Percentiles rank a stretch among this genome's conserved stretches.
Conservation (phyloP, 805 yeast genomes). For the Zygoascus flipseniorum region DNA sequence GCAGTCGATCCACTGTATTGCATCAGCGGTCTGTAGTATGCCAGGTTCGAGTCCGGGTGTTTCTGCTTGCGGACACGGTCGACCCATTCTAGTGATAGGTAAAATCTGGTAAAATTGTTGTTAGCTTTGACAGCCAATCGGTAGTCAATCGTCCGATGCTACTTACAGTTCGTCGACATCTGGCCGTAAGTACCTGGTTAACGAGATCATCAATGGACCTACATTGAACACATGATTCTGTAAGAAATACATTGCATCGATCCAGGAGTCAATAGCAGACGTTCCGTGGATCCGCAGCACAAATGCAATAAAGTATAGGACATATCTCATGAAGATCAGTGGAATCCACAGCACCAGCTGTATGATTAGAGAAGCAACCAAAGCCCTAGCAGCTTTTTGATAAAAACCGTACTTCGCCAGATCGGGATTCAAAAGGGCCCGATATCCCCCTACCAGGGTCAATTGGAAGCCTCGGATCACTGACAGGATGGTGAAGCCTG, state of each 20-base stretch:
- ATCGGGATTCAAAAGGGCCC: conserved; percentile 39
- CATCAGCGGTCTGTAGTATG: conserved; percentile 17
- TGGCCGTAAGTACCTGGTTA: conserved; percentile 30
- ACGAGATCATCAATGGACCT: conserved; percentile 33
- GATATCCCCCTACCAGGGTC: conserved; percentile 40
- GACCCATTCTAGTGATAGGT: conserved; percentile 32
- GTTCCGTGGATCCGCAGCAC: conserved; percentile 13
- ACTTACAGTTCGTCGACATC: conserved; percentile 32
- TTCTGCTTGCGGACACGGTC: conserved; percentile 32
- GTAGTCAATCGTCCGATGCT: no score
- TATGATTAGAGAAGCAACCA: conserved; percentile 32
- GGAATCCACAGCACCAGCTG: conserved; percentile 31
- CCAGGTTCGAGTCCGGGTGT: conserved; percentile 31
- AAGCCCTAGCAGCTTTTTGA: conserved; percentile 29
- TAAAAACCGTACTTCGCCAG: conserved; percentile 32
- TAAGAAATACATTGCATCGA: conserved; percentile 25
- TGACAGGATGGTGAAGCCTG: conserved; percentile 42
- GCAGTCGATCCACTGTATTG: conserved; percentile 1
- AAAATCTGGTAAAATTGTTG: conserved; percentile 21
- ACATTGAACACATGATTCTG: conserved; percentile 34
- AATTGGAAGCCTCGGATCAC: conserved; percentile 48
- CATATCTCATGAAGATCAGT: conserved; percentile 14
- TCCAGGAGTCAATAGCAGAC: conserved; percentile 14
- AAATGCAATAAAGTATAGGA: conserved; percentile 19
- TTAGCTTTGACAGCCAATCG: no score